Evolutionary conservation across 306 rosid genomes (phyloP), one percentile per base, ranked within the genome.

Genomic region (Corylus avellana): DNA sequence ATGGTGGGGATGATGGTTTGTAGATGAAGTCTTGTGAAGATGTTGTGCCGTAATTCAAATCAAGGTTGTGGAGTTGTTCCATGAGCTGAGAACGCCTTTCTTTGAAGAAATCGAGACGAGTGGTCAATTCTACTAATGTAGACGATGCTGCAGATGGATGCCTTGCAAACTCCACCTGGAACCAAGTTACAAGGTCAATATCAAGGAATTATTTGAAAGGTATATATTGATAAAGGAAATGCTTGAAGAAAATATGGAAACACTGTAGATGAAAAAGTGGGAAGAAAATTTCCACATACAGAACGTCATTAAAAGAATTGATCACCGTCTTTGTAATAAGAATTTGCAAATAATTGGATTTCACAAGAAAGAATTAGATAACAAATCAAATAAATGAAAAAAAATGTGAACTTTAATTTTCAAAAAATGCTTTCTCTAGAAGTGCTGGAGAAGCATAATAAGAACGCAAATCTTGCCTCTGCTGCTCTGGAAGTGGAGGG

Each of bases 41-140:
- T 17, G 96, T 78, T 46, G 93, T 83, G 64, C 98, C 97, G 46
- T 93, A 96, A 81, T 90, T 93, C 81, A 93, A 87, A 84, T 96
- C 99, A 16, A 96, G 99, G 88, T 93, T 93, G 85, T 96, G 99
- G 73, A 96, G 99, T 82, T 96, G 99, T 77, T 96, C 99, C 97
- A 96, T 93, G 82, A 96, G 84, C 89, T 96, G 96, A 0, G 97
- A 93, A 55, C 99, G 99, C 73, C 99, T 86, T 85, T 96, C 99
- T 91, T 96, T 96, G 94, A 96, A 96, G 87, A 93, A 96, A 88
- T 96, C 99, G 7, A 96, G 98, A n/a, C 97, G 98, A 18, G 96
- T 88, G 4, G 98, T 91, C 80, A 96, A 85, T 83, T 93, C 98
- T 76, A 96, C 98, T 81, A 93, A 80, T 14, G 98, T 93, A 0